These are phyloP conservation scores for Podila epicladia DNA, from an alignment of 192 early-diverging fungal species.

Conservation along the genomic window DNA sequence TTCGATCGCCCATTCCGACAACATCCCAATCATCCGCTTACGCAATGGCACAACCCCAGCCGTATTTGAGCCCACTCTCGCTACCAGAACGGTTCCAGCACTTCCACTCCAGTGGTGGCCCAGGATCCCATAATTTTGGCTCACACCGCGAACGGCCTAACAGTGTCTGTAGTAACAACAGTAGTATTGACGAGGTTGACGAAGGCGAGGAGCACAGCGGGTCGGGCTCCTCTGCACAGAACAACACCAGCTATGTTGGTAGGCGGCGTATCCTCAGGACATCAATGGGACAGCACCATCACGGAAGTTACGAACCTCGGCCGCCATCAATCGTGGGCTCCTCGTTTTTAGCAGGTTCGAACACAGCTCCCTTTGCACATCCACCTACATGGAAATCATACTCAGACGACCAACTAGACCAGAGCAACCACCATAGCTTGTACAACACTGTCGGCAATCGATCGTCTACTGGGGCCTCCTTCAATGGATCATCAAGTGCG, in stretches of 20 bases:
- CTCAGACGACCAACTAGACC: slow-evolving; percentile 34
- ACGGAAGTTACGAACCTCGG: slow-evolving; percentile 9
- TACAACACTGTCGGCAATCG: slow-evolving; percentile 7
- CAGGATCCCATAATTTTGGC: slow-evolving; percentile 10
- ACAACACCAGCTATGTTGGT: slow-evolving; percentile 14
- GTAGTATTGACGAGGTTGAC: slow-evolving; percentile 43
- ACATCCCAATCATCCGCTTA: slow-evolving; percentile 35
- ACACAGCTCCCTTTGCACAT: not conserved
- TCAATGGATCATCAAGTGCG: slow-evolving; percentile 26
- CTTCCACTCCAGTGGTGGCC: slow-evolving; percentile 23
- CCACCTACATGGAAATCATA: slow-evolving; percentile 14
- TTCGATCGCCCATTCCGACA: slow-evolving; percentile 37
- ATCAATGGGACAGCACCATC: slow-evolving; percentile 12
- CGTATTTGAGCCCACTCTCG: slow-evolving; percentile 24
- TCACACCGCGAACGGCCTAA: slow-evolving; percentile 20
- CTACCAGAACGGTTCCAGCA: slow-evolving; percentile 47
- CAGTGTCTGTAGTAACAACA: slow-evolving; percentile 42
- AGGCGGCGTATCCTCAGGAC: slow-evolving; percentile 11
- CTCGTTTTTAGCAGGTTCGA: not conserved
- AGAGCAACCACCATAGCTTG: not conserved
- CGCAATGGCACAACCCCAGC: slow-evolving; percentile 28
- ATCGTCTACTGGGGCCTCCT: slow-evolving; percentile 11
- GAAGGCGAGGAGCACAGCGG: slow-evolving; percentile 29
- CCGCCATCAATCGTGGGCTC: slow-evolving; percentile 17
- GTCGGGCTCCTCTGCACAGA: slow-evolving; percentile 19